Conservation (phyloP, 2,329 filamentous ascomycete genomes). For the Chaetomium sp. region DNA sequence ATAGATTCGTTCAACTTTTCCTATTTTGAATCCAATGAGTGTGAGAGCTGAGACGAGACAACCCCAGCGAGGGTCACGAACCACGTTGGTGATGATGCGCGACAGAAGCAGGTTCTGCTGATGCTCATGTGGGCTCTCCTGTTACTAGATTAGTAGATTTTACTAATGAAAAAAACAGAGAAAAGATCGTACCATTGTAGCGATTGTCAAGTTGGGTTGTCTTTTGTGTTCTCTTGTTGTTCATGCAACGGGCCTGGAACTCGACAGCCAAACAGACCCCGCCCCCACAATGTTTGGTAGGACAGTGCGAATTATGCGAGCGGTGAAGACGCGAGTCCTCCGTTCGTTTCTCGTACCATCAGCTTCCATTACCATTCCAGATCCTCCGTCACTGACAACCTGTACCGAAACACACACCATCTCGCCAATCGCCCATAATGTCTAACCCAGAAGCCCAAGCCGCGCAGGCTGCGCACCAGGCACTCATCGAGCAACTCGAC, state of each 20-base stretch:
- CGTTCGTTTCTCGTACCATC: background rate
- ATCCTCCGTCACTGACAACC: background rate
- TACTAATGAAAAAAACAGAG: background rate
- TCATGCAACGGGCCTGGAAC: background rate
- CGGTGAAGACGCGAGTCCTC: constrained; percentile 37
- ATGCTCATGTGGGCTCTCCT: constrained; percentile 97
- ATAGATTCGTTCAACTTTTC: constrained; percentile 97
- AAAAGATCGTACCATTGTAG: constrained; percentile 22
- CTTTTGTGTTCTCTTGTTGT: constrained; percentile 1
- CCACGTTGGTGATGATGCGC: constrained; percentile 96
- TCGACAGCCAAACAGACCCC: constrained; percentile 4
- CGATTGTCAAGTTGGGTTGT: background rate
- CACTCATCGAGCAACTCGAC: constrained; percentile 88
- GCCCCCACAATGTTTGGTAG: constrained; percentile 10
- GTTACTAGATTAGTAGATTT: background rate
- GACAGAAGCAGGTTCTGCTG: constrained; percentile 93
- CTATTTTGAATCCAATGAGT: constrained; percentile 48
- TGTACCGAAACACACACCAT: constrained; percentile 15
- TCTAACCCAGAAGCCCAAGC: constrained; percentile 67
- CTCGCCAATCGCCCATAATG: constrained; percentile 28
- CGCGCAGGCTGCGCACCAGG: constrained; percentile 78
- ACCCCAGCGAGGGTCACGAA: constrained; percentile 51
- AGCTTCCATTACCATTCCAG: background rate
- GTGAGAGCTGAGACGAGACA: background rate
- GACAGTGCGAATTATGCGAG: constrained; percentile 30